These are phyloP conservation scores for Halophytophthora batemanensis DNA, from an alignment of 352 stramenopile species.

Conservation along the genomic window DNA sequence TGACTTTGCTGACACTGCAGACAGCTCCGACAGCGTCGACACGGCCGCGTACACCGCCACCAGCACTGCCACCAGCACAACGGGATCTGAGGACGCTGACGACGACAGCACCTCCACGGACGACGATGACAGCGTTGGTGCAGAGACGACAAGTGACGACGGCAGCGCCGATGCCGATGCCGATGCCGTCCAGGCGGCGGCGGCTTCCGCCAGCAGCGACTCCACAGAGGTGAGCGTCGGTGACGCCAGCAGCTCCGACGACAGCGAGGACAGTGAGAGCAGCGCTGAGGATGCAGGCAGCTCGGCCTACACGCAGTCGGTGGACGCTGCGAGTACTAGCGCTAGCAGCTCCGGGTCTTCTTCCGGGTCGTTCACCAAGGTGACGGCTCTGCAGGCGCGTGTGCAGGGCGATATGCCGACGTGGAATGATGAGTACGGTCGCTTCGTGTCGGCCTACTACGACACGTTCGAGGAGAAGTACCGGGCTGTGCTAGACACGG, in stretches of 20 bases:
- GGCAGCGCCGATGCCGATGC: too few species aligned
- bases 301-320: too few species aligned
- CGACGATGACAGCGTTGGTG: too few species aligned
- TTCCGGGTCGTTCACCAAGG: constrained; percentile 25
- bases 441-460: constrained; percentile 40
- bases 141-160: too few species aligned
- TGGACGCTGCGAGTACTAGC: not conserved
- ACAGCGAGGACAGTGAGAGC: too few species aligned
- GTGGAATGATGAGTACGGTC: constrained; percentile 31
- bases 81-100: too few species aligned
- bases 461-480: constrained; percentile 40
- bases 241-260: too few species aligned
- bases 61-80: constrained; percentile 1
- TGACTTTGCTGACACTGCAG: constrained; percentile 13
- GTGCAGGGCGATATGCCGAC: constrained; percentile 47
- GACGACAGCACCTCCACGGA: too few species aligned
- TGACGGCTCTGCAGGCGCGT: constrained; percentile 45
- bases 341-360: not conserved
- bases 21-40: constrained; percentile 16
- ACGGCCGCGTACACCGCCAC: constrained; percentile 3
- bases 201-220: too few species aligned
- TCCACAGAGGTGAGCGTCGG: too few species aligned
- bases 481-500: constrained; percentile 38
- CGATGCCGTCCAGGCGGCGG: too few species aligned
- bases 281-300: too few species aligned